phyloP scores from a whole-genome alignment of 2,329 filamentous ascomycete genomes.

The Dactylonectria macrodidyma region DNA sequence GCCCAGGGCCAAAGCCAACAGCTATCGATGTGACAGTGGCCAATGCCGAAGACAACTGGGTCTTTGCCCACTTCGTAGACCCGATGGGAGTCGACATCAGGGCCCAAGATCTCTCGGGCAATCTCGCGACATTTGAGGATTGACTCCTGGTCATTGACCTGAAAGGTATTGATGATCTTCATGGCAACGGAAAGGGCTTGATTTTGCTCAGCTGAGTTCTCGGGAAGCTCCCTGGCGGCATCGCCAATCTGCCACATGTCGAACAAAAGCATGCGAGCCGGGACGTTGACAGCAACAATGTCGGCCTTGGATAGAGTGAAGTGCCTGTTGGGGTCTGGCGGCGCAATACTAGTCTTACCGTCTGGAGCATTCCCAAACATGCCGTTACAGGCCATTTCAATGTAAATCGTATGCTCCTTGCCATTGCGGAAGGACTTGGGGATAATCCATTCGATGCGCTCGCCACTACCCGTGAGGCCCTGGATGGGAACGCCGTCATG shows the following conservation, averaged over 20 bases:
- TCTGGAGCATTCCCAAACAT: slow-evolving; percentile 96
- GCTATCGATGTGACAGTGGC: slow-evolving; percentile 97
- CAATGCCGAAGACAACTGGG: slow-evolving; percentile 88
- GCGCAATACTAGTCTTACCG: slow-evolving; percentile 85
- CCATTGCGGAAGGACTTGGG: slow-evolving; percentile 87
- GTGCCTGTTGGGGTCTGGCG: slow-evolving; percentile 87
- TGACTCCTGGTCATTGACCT: slow-evolving; percentile 83
- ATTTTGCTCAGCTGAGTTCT: slow-evolving; percentile 90
- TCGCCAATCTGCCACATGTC: slow-evolving; percentile 98
- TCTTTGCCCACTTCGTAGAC: slow-evolving; percentile 85
- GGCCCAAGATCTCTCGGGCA: slow-evolving; percentile 85
- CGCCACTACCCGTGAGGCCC: slow-evolving; percentile 90
- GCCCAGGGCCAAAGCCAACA: slow-evolving; percentile 99
- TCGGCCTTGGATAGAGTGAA: slow-evolving; percentile 84
- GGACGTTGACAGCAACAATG: slow-evolving; percentile 90
- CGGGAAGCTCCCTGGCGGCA: slow-evolving; percentile 90
- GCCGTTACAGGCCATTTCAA: slow-evolving; percentile 98
- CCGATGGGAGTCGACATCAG: slow-evolving; percentile 83
- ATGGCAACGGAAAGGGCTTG: slow-evolving; percentile 87
- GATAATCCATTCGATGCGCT: slow-evolving; percentile 92
- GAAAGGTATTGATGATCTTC: slow-evolving; percentile 90
- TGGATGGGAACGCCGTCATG: slow-evolving; percentile 92
- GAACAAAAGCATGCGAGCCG: slow-evolving; percentile 86
- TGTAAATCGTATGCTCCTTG: slow-evolving; percentile 89
- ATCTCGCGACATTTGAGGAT: slow-evolving; percentile 87